These are phyloP conservation scores for Diaporthe caulivora DNA, from an alignment of 2,329 filamentous ascomycete genomes.

Conservation along the genomic window DNA sequence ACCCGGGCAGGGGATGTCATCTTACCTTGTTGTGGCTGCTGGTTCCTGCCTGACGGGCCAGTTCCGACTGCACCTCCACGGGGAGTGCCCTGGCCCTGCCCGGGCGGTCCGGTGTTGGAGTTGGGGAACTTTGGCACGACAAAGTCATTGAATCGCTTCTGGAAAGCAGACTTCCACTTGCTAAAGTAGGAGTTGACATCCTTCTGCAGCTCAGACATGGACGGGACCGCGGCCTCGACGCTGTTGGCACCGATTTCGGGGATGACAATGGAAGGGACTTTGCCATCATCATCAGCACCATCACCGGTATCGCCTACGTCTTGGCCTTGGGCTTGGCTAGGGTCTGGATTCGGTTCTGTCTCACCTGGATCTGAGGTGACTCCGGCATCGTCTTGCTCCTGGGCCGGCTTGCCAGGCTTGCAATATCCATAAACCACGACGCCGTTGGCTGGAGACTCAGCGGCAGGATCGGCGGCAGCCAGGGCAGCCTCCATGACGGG, in stretches of 20 bases:
- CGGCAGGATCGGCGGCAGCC: conserved; percentile 9
- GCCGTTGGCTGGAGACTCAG: conserved; percentile 4
- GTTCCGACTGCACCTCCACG: conserved; percentile 45
- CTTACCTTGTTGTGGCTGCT: conserved; percentile 38
- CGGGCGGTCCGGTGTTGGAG: conserved; percentile 41
- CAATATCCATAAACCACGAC: conserved; percentile 14
- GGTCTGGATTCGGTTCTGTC: conserved; percentile 21
- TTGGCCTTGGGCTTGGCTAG: conserved; percentile 14
- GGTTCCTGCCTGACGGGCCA: conserved; percentile 11
- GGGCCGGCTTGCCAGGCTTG: conserved; percentile 27
- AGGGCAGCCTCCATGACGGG: conserved; percentile 27
- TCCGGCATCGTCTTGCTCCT: conserved; percentile 24
- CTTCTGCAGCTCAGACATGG: conserved; percentile 72
- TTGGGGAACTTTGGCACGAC: conserved; percentile 60
- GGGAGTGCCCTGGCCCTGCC: conserved; percentile 43
- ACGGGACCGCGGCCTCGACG: conserved; percentile 47
- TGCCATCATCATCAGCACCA: conserved; percentile 30
- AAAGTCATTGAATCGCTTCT: conserved; percentile 78
- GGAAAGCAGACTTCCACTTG: conserved; percentile 81
- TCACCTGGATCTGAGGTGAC: conserved; percentile 30
- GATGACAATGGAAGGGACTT: conserved; percentile 30
- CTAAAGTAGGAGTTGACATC: conserved; percentile 79
- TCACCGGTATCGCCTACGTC: conserved; percentile 6
- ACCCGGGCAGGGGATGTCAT: background rate
- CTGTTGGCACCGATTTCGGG: conserved; percentile 35